Evolutionary conservation across 345 rosid genomes (phyloP).

Genomic region (Corymbia maculata): DNA sequence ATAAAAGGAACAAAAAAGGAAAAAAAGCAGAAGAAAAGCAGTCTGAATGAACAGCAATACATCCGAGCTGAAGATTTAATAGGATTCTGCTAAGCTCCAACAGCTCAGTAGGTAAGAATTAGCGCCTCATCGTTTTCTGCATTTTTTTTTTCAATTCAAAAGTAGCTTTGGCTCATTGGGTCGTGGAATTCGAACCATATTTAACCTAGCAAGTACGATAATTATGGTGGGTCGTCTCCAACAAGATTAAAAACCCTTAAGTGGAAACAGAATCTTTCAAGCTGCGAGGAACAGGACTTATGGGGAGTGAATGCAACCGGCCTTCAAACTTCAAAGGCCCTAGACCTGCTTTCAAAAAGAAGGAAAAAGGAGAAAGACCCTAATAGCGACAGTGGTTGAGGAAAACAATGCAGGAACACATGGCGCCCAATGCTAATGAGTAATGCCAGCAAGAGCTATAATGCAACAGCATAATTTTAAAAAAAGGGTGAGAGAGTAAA

Average conservation of each 20-base stretch:
- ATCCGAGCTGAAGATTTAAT: background rate
- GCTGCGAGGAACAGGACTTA: background rate
- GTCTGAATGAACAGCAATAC: background rate
- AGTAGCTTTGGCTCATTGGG: background rate
- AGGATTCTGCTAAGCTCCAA: background rate
- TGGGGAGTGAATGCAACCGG: slow-evolving; percentile 9
- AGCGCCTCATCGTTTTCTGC: background rate
- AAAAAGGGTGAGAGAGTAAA: background rate
- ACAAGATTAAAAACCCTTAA: background rate
- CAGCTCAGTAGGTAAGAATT: background rate
- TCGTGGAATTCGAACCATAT: background rate
- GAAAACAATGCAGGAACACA: slow-evolving; percentile 85
- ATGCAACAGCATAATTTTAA: background rate
- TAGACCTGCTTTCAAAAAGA: background rate
- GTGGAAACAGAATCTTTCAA: background rate
- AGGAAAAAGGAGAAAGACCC: background rate
- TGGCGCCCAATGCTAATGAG: slow-evolving; percentile 16
- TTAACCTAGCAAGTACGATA: background rate
- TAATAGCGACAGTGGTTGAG: slow-evolving; percentile 32
- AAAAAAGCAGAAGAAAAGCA: background rate
- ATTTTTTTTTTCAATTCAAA: background rate
- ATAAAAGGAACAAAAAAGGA: background rate
- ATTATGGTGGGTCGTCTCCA: background rate
- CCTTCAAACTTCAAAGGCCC: slow-evolving; percentile 26
- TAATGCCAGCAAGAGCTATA: background rate